A percentile compares a stretch with the other conserved stretches of the same genome.
phyloP scores from a whole-genome alignment of 495 filamentous ascomycete species.

The Aspergillus asperescens region DNA sequence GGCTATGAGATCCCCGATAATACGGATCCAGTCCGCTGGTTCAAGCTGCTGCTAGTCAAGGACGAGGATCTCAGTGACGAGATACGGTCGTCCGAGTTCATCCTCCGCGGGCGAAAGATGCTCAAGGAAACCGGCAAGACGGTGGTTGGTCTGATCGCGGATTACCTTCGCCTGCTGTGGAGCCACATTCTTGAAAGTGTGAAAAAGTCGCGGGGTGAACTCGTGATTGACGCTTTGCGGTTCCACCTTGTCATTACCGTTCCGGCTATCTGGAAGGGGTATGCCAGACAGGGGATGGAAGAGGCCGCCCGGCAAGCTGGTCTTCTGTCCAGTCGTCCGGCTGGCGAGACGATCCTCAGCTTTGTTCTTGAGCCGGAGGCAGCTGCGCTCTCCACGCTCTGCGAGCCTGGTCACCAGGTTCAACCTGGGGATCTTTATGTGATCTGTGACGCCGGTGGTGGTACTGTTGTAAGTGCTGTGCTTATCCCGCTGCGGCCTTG shows the following conservation, averaged over 20 bases:
- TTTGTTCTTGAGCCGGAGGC: conserved; percentile 11
- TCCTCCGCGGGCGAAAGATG: conserved; percentile 7
- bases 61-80: conserved; percentile 5
- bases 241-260: conserved; percentile 11
- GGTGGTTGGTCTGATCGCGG: conserved; percentile 2
- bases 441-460: conserved; percentile 9
- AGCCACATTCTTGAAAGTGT: conserved; percentile 1
- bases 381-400: conserved; percentile 7
- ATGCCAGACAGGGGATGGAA: conserved; percentile 9
- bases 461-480: conserved; percentile 3
- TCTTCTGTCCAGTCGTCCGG: neutral
- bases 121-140: conserved; percentile 8
- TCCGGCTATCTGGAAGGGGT: conserved; percentile 10
- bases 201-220: conserved; percentile 4
- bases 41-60: conserved; percentile 7
- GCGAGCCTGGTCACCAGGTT: conserved; percentile 3
- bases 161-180: conserved; percentile 7
- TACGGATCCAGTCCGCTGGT: conserved; percentile 8
- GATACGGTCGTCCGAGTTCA: neutral
- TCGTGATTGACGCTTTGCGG: conserved; percentile 3
- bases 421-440: conserved; percentile 6
- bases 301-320: conserved; percentile 7
- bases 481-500: neutral
- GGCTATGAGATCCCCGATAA: conserved; percentile 8
- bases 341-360: conserved; percentile 6